Base-by-base conservation (phyloP, 805 yeast genomes). In the Yamadazyma scolyti region DNA sequence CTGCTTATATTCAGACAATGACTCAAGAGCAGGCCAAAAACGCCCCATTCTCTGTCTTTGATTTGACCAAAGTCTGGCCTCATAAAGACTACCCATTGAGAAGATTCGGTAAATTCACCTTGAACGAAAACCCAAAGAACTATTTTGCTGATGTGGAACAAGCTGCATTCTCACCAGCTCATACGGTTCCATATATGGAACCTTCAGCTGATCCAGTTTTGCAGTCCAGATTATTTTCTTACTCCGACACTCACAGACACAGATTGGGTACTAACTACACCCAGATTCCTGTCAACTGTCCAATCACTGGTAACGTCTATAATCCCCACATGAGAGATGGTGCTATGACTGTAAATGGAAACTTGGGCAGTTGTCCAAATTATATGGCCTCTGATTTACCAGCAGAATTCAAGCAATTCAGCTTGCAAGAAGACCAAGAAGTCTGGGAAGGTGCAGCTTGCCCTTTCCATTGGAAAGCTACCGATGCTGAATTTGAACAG, bases 31-130 rank as follows among this genome's bases (percentile, higher is more conserved):
- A 87, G 61, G 87, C 95, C 38, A 73, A 80, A 58, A 61, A 76
- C 39, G 74, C 75, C 29, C 81, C 82, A 53, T 86, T 82, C 63
- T 82, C 90, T 5, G 89, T 88, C 26, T 86, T 84, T 54, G 96
- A 87, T 61, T 71, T 87, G 58, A 87, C 96, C 42, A 88, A 88
- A 68, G 82, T 84, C 34, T 87, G 96, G 96, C 87, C 96, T 20
- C 94, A 87, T 54, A 66, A 64, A 47, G 80, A 86, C 35, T 87
- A 77, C 71, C 96, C 96, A 52, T 61, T 87, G 65, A 77, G 95
- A 59, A 78, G 79, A 58, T 80, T 87, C 54, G 96, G 95, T 56
- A 79, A 78, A 56, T 65, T 86, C 43, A 77, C 76, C 2, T 61
- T 86, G 56, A 82, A 86, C 59, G 85, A 83, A 61, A 86, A 86